Conservation (phyloP, 768 basidiomycete genomes). For the Tricholoma bakamatsutake region DNA sequence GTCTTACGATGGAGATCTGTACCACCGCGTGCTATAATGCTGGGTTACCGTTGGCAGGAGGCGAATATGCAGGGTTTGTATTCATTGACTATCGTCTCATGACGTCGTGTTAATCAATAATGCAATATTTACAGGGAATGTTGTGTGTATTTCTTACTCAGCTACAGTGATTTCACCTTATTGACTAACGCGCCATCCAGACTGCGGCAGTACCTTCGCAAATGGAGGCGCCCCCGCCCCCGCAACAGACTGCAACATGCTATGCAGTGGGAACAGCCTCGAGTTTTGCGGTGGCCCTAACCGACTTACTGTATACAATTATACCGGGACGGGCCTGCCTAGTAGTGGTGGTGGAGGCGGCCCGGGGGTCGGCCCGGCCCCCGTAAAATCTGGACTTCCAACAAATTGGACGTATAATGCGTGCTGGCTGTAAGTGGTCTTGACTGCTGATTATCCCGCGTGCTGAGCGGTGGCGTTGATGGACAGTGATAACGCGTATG, state of each 20-base stretch:
- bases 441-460: background rate
- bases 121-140: conserved; percentile 41
- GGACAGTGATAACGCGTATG: conserved; percentile 48
- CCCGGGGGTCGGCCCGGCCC: conserved; percentile 29
- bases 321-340: conserved; percentile 54
- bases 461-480: background rate
- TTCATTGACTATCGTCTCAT: conserved; percentile 11
- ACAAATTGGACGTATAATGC: conserved; percentile 52
- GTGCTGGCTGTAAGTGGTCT: conserved; percentile 54
- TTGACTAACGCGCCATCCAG: conserved; percentile 22
- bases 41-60: conserved; percentile 34
- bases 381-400: conserved; percentile 49
- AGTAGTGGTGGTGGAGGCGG: conserved; percentile 27
- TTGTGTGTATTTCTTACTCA: conserved; percentile 34
- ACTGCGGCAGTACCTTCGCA: conserved; percentile 41
- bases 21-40: conserved; percentile 54
- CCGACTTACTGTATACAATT: conserved; percentile 62
- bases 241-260: conserved; percentile 58
- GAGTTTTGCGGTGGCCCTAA: conserved; percentile 75
- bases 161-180: background rate
- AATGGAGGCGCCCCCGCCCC: conserved; percentile 43
- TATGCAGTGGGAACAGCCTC: conserved; percentile 53
- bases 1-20: conserved; percentile 51
- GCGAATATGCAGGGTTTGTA: conserved; percentile 34
- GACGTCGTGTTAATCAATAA: conserved; percentile 13